Percentiles rank a stretch among this genome's conserved stretches.
These are phyloP conservation scores for Mycena belliarum DNA, from an alignment of 768 basidiomycete species.

Conservation along the genomic window DNA sequence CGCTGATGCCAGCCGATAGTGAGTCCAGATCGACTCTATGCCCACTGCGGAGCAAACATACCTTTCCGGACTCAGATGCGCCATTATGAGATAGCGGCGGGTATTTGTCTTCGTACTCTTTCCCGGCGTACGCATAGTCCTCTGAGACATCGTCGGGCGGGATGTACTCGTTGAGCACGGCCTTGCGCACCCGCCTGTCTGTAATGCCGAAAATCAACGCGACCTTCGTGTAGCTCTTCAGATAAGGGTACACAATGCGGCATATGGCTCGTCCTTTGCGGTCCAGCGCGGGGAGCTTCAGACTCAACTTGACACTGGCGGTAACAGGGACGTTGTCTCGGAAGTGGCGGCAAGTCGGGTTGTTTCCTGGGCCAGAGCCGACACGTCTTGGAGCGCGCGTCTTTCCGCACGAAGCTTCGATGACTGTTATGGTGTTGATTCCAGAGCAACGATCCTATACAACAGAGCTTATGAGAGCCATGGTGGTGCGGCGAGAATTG, in stretches of 20 bases:
- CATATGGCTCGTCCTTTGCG: constrained; percentile 14
- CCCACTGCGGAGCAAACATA: not conserved
- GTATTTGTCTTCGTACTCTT: constrained; percentile 1
- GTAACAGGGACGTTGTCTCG: not conserved
- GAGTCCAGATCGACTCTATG: no score
- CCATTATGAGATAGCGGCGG: not conserved
- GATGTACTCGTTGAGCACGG: not conserved
- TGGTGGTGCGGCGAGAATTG: no score
- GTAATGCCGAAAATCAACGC: not conserved
- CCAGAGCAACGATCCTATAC: not conserved
- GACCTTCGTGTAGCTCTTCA: constrained; percentile 7
- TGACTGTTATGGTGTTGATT: not conserved
- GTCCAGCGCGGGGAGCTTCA: not conserved
- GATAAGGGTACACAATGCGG: constrained; percentile 2
- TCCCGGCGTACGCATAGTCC: constrained; percentile 6
- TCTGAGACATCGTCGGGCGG: not conserved
- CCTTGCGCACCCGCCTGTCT: not conserved
- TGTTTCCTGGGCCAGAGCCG: not conserved
- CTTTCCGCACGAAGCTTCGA: not conserved
- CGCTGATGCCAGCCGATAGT: no score
- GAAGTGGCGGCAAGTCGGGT: constrained; percentile 9
- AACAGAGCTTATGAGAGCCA: no score
- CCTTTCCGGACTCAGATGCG: not conserved
- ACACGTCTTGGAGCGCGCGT: not conserved
- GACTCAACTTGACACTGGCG: no score